phyloP scores from a whole-genome alignment of 352 stramenopile species.

The Pythium diclinum region DNA sequence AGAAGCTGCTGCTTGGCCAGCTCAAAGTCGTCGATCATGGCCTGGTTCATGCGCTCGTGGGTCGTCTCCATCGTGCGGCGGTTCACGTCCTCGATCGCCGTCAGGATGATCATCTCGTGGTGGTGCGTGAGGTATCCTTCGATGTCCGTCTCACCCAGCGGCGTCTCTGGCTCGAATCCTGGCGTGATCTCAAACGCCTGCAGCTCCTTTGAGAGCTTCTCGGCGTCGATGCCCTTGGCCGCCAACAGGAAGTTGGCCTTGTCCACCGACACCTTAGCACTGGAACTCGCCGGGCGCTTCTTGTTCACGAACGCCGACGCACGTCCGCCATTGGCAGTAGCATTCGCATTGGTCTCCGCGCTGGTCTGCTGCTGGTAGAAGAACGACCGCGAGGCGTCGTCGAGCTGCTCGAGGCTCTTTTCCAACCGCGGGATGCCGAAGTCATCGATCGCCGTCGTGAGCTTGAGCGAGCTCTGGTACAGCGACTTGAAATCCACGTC shows the following conservation, averaged over 20 bases:
- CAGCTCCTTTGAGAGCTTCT: conserved; percentile 84
- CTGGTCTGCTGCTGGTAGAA: conserved; percentile 35
- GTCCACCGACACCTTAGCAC: conserved; percentile 36
- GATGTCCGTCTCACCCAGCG: conserved; percentile 82
- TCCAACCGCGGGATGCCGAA: conserved; percentile 71
- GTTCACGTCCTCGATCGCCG: conserved; percentile 86
- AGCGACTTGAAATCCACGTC: conserved; percentile 83
- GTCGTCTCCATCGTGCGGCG: conserved; percentile 73
- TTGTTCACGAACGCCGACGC: conserved; percentile 24
- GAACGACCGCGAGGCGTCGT: conserved; percentile 57
- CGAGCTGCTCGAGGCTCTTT: conserved; percentile 79
- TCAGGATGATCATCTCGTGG: conserved; percentile 91
- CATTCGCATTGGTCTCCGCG: background rate
- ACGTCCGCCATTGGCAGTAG: background rate
- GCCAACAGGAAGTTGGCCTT: conserved; percentile 86
- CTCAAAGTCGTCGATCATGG: conserved; percentile 87
- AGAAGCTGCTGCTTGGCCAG: conserved; percentile 68
- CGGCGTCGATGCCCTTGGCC: conserved; percentile 80
- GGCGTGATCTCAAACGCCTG: conserved; percentile 74
- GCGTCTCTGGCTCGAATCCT: conserved; percentile 74
- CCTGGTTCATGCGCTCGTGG: conserved; percentile 82
- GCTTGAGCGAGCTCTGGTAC: conserved; percentile 86
- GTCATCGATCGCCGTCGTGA: conserved; percentile 75
- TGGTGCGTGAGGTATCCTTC: conserved; percentile 88
- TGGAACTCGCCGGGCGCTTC: conserved; percentile 43